These are phyloP conservation scores for Elaeis guineensis DNA, from an alignment of 176 grass and related monocot species.

Conservation along the genomic window DNA sequence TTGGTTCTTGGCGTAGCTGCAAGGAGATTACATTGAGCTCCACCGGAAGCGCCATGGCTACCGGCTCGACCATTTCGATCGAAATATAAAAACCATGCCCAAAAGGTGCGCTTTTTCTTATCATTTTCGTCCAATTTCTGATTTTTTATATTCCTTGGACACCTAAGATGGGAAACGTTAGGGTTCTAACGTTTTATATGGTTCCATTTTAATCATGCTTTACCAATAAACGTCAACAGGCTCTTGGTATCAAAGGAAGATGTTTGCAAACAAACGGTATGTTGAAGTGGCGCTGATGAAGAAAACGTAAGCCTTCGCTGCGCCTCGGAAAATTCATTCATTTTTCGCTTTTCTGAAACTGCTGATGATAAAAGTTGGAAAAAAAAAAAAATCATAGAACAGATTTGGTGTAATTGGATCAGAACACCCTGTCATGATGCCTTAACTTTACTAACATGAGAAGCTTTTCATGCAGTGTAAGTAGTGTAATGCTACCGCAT, in stretches of 20 bases:
- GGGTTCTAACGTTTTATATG: background rate
- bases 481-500: too few species aligned
- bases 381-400: too few species aligned
- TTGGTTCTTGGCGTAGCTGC: conserved; percentile 24
- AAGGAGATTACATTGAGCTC: conserved; percentile 75
- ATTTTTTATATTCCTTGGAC: background rate
- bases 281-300: conserved; percentile 81
- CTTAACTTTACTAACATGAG: too few species aligned
- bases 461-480: too few species aligned
- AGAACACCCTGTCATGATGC: too few species aligned
- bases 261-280: conserved; percentile 82
- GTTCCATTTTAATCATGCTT: background rate
- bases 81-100: conserved; percentile 53
- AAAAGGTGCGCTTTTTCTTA: conserved; percentile 21
- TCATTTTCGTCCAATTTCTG: too few species aligned
- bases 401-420: too few species aligned
- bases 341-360: background rate
- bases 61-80: conserved; percentile 53
- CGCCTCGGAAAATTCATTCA: background rate
- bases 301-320: conserved; percentile 56
- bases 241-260: conserved; percentile 73
- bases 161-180: background rate
- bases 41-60: conserved; percentile 79
- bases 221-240: conserved; percentile 6
- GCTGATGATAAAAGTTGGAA: too few species aligned